Evolutionary conservation across 2,329 filamentous ascomycete species (phyloP), one percentile per base, ranked within the genome.

Genomic region (Rhynchosporium graminicola): DNA sequence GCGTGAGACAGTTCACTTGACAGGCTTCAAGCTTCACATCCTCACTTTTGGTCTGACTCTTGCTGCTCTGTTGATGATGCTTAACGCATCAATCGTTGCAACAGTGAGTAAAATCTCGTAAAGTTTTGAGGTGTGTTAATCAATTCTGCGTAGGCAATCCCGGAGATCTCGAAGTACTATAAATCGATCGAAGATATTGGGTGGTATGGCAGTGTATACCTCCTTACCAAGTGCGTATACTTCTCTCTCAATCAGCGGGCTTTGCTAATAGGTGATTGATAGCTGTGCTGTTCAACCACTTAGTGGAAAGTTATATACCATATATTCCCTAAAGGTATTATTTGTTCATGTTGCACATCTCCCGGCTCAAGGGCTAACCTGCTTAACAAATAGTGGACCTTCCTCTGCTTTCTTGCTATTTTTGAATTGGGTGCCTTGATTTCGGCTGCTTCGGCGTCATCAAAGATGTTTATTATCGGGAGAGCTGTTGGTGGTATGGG

Each of bases 341-440:
- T 20, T 20, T 20, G 20, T 20, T 20, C 20, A 20, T 20, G 20
- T 20, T 20, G 20, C 20, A 20, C 20, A 20, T 20, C 20, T 20
- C 20, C 20, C 20, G 20, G 20, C 20, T 20, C 20, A 20, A 20
- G 20, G 20, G 20, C 20, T 20, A 38, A 26, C 3, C 29, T 52
- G 7, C 36, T 52, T 5, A 9, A n/a, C 4, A 33, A 28, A 43
- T 33, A 59, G 56, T 59, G 48, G 40, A 52, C 50, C 9, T 62
- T 46, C 20, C 55, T 59, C 4, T 33, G 57, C 36, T 64, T 65
- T 47, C 75, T 87, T 36, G 65, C 73, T 40, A 64, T 84, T 43
- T 86, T 87, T 64, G 82, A 85, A 68, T 29, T 85, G 0, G 84
- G 84, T 3, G 83, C 80, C 0, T 67, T 82, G 3, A 71, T 87